phyloP scores from a whole-genome alignment of 1,284 basidiomycete species.

The Boletus mariae region DNA sequence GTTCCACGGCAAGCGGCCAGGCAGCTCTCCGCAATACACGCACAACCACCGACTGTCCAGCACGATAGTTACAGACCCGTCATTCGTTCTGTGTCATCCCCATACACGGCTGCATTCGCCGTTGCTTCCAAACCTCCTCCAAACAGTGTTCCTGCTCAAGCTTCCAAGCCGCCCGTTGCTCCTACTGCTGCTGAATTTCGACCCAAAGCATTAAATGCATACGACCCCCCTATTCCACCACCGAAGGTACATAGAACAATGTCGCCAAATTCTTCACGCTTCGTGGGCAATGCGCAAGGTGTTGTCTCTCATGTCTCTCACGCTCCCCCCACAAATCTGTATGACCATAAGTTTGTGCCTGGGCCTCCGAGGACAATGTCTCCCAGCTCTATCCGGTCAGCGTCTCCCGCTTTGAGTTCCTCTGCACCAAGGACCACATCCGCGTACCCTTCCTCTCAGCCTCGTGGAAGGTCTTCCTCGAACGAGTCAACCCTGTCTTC shows the following conservation, averaged over 20 bases:
- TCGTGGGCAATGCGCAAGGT: conserved; percentile 15
- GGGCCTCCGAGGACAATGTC: conserved; percentile 33
- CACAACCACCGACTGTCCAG: conserved; percentile 15
- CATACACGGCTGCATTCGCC: conserved; percentile 20
- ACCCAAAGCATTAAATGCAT: conserved; percentile 68
- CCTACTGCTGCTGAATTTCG: conserved; percentile 43
- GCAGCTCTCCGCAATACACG: conserved; percentile 20
- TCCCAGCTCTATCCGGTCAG: conserved; percentile 33
- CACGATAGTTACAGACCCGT: conserved; percentile 11
- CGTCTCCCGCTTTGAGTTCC: conserved; percentile 26
- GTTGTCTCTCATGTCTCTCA: conserved; percentile 9
- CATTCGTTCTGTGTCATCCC: conserved; percentile 21
- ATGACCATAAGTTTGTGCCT: conserved; percentile 18
- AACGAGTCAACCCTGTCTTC: conserved; percentile 47
- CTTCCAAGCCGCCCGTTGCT: conserved; percentile 35
- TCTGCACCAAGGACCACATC: conserved; percentile 17
- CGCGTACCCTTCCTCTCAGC: conserved; percentile 20
- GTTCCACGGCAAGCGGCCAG: conserved; percentile 12
- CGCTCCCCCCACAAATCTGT: conserved; percentile 12
- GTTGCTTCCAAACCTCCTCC: conserved; percentile 11
- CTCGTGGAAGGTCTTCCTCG: conserved; percentile 45
- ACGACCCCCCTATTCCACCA: conserved; percentile 72
- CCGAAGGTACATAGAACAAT: conserved; percentile 38
- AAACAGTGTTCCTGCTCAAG: conserved; percentile 18
- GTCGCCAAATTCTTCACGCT: conserved; percentile 28